Evolutionary conservation across 2,329 filamentous ascomycete genomes (phyloP).

Genomic region (Bipolaris zeicola): DNA sequence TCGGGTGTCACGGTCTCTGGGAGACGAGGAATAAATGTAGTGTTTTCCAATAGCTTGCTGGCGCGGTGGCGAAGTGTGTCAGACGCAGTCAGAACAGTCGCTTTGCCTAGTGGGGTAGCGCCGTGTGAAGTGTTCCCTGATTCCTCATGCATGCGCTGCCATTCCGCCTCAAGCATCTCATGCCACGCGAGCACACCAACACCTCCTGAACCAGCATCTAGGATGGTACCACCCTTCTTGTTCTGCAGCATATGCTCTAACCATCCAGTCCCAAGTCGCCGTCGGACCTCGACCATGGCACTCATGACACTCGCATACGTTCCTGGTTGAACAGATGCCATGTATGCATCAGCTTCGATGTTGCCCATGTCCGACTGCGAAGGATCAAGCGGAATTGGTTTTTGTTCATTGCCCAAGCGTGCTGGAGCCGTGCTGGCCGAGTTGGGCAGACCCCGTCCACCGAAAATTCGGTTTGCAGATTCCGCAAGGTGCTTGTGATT

Average conservation of each 20-base stretch:
- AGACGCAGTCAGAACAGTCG: slow-evolving; percentile 80
- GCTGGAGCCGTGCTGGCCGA: slow-evolving; percentile 71
- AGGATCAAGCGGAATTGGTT: slow-evolving; percentile 67
- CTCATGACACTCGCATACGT: slow-evolving; percentile 72
- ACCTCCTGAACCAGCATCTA: slow-evolving; percentile 77
- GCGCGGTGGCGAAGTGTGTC: slow-evolving; percentile 75
- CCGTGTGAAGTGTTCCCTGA: slow-evolving; percentile 29
- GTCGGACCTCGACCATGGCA: slow-evolving; percentile 73
- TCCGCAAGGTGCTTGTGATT: slow-evolving; percentile 73
- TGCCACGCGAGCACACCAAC: slow-evolving; percentile 77
- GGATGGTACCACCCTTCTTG: slow-evolving; percentile 65
- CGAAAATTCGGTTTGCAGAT: slow-evolving; percentile 75
- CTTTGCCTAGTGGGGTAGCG: slow-evolving; percentile 67
- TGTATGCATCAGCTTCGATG: slow-evolving; percentile 75
- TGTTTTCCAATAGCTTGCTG: slow-evolving; percentile 80
- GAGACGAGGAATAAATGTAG: slow-evolving; percentile 88
- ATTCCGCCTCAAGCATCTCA: slow-evolving; percentile 80
- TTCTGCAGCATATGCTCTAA: slow-evolving; percentile 67
- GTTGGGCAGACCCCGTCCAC: slow-evolving; percentile 75
- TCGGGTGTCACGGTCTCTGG: slow-evolving; percentile 79
- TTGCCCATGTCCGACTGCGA: slow-evolving; percentile 70
- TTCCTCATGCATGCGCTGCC: slow-evolving; percentile 66
- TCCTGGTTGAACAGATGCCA: slow-evolving; percentile 71
- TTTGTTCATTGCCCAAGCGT: slow-evolving; percentile 62
- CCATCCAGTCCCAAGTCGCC: slow-evolving; percentile 74